A percentile compares a stretch with the other conserved stretches of the same genome.
Evolutionary conservation across 805 yeast species (phyloP).

Genomic region (Kluyveromyces starmeri): DNA sequence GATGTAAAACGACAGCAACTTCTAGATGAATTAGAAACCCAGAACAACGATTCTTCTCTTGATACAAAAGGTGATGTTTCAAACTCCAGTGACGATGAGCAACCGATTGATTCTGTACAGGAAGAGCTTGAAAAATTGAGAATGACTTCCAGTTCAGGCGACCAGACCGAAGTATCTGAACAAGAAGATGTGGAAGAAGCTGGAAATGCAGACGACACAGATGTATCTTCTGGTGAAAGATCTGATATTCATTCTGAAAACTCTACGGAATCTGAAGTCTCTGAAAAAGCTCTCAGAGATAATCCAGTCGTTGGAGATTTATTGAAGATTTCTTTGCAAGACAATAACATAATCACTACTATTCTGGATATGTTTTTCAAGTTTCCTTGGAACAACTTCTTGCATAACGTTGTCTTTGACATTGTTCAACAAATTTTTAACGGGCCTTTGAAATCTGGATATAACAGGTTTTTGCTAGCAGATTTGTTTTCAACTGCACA

Average conservation of each 20-base stretch:
- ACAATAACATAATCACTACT: slow-evolving; percentile 49
- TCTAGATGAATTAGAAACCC: slow-evolving; percentile 13
- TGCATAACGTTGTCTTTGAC: slow-evolving; percentile 81
- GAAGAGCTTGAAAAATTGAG: slow-evolving; percentile 1
- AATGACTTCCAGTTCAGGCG: slow-evolving; percentile 1
- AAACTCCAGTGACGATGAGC: not conserved
- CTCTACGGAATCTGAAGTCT: slow-evolving; percentile 25
- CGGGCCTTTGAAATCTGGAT: slow-evolving; percentile 66
- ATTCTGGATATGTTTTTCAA: slow-evolving; percentile 61
- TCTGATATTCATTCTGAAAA: slow-evolving; percentile 14
- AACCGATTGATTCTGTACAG: slow-evolving; percentile 1
- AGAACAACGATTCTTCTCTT: slow-evolving; percentile 5
- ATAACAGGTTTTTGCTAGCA: slow-evolving; percentile 50
- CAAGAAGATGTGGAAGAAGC: slow-evolving; percentile 7
- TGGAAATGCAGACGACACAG: slow-evolving; percentile 4
- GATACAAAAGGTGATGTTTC: slow-evolving; percentile 3
- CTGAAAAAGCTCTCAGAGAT: slow-evolving; percentile 35
- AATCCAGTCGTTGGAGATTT: slow-evolving; percentile 64
- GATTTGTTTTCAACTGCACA: slow-evolving; percentile 54
- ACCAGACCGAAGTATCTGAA: slow-evolving; percentile 5
- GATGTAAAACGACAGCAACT: slow-evolving; percentile 47
- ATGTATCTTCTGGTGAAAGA: slow-evolving; percentile 7
- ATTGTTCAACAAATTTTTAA: slow-evolving; percentile 74
- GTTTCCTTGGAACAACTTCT: slow-evolving; percentile 77
- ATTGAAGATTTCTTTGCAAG: slow-evolving; percentile 58